Base-by-base conservation (phyloP, 306 rosid genomes). In the Cicer judaicum region DNA sequence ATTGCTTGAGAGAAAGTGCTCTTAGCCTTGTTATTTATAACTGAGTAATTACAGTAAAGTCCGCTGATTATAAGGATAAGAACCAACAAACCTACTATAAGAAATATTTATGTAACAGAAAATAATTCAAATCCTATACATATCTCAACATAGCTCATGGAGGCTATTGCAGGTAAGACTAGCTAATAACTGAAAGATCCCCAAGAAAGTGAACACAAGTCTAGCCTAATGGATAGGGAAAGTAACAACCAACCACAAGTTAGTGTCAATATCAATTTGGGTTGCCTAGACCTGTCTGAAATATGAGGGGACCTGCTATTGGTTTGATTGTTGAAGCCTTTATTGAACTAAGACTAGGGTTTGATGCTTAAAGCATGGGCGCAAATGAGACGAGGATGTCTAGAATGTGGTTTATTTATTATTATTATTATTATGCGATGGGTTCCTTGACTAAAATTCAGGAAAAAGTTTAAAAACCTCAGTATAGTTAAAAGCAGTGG, bases 221-320 rank as follows among this genome's bases (percentile, higher is more conserved):
- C 38, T 53, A 29, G 47, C 67, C 46, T 38, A 64, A 50, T 24
- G 43, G 46, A 42, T 44, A 63, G 63, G 50, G 52, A 10, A 75
- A 50, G 70, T 63, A 49, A 63, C 24, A 36, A 10, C 64, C 46
- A 42, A 36, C 10, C 19, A 49, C 53, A n/a, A 47, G 18, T 47
- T 36, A 68, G 49, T 69, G 81, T 60, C 44, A 54, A 13, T 48
- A 21, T 13, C 36, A 66, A 55, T 62, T 66, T 2, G 3, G 46
- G 14, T 43, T 24, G 2, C 49, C 80, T 76, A 7, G 55, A 42
- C 57, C 47, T 67, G 57, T 41, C 66, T 55, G n/a, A 50, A 75
- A 39, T 18, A 3, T 53, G 19, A 40, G 40, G 39, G 64, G 12
- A 60, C 38, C 50, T 15, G 7, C 68, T 5, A 2, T 39, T 73